Conservation (phyloP, 208 protist genomes). For the Acanthamoeba healyi region DNA sequence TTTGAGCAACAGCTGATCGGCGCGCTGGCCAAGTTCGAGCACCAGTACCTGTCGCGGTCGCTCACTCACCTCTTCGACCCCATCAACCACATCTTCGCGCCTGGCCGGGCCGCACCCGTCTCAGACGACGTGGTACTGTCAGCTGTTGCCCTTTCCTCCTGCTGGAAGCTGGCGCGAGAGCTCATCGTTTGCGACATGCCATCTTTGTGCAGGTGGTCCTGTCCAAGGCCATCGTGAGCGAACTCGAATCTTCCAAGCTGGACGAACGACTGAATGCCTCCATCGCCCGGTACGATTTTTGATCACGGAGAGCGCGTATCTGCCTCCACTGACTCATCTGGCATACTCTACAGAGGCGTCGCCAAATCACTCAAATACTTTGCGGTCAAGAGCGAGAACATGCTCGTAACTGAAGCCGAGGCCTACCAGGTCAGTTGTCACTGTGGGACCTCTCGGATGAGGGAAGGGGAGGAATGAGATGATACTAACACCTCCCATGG, state of each 20-base stretch:
- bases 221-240: conserved; percentile 3
- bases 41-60: background rate
- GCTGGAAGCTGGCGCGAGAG: too few relatives aligned
- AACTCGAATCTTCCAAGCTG: background rate
- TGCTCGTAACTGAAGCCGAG: background rate
- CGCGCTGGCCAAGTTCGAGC: conserved; percentile 25
- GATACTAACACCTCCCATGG: too few relatives aligned
- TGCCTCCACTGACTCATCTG: too few relatives aligned
- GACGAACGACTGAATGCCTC: background rate
- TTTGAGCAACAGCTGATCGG: conserved; percentile 52
- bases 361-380: conserved; percentile 13
- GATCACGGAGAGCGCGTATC: too few relatives aligned
- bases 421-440: conserved; percentile 67
- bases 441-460: too few relatives aligned
- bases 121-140: conserved; percentile 21
- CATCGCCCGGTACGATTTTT: background rate
- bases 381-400: background rate
- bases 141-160: too few relatives aligned
- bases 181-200: too few relatives aligned
- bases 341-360: too few relatives aligned
- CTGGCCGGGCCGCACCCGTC: background rate
- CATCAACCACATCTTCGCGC: conserved; percentile 15
- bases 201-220: background rate
- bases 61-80: conserved; percentile 47
- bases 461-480: too few relatives aligned